Conservation (phyloP, 1,284 basidiomycete genomes). For the Vanrija sp. region DNA sequence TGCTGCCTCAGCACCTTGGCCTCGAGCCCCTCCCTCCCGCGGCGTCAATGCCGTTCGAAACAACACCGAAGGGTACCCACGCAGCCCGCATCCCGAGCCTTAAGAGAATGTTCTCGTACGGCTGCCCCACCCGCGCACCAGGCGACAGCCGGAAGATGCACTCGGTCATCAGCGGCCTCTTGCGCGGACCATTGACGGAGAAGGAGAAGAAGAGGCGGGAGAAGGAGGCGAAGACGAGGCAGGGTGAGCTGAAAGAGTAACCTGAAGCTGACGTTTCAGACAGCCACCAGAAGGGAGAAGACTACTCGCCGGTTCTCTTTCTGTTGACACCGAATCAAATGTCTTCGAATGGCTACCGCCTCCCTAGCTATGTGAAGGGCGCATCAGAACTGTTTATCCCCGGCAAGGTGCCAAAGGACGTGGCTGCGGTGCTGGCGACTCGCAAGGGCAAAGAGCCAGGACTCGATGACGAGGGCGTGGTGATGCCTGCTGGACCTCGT, state of each 20-base stretch:
- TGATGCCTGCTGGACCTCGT: neutral
- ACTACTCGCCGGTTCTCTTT: slow-evolving; percentile 59
- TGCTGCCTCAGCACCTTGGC: slow-evolving; percentile 65
- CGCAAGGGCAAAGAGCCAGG: slow-evolving; percentile 4
- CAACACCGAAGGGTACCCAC: slow-evolving; percentile 50
- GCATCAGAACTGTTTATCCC: slow-evolving; percentile 28
- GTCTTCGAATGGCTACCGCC: slow-evolving; percentile 82
- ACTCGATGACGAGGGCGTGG: neutral
- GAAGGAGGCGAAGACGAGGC: slow-evolving; percentile 46
- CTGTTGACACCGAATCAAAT: slow-evolving; percentile 75
- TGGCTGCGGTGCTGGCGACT: slow-evolving; percentile 5
- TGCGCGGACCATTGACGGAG: slow-evolving; percentile 70
- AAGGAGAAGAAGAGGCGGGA: slow-evolving; percentile 65
- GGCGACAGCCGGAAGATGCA: slow-evolving; percentile 79
- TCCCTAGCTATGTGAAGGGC: slow-evolving; percentile 68
- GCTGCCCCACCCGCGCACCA: slow-evolving; percentile 81
- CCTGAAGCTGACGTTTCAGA: neutral
- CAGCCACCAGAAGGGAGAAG: slow-evolving; percentile 10
- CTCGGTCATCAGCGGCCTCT: slow-evolving; percentile 74
- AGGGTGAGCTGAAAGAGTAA: slow-evolving; percentile 19
- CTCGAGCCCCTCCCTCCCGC: slow-evolving; percentile 58
- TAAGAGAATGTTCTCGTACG: slow-evolving; percentile 77
- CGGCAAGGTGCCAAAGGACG: slow-evolving; percentile 18
- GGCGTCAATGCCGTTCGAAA: slow-evolving; percentile 58
- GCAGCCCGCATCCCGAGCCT: slow-evolving; percentile 63